A percentile compares a stretch with the other conserved stretches of the same genome.
Evolutionary conservation across 2,329 filamentous ascomycete species (phyloP).

Genomic region (Claviceps digitariae): DNA sequence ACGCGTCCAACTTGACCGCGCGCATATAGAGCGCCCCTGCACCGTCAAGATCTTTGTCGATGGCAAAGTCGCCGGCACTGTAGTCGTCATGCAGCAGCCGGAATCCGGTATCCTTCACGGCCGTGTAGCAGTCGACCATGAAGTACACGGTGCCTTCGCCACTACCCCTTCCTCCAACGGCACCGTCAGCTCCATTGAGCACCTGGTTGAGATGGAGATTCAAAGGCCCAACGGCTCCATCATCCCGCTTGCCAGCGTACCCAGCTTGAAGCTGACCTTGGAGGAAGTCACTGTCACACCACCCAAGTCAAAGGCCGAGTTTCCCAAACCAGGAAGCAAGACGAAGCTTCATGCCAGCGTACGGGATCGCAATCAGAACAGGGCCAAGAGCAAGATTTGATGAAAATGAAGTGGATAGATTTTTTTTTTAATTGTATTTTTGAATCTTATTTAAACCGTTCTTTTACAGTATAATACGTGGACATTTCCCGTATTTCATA

Average conservation of each 20-base stretch:
- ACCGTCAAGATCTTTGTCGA: constrained; percentile 21
- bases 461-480: no score
- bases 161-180: neutral
- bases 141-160: neutral
- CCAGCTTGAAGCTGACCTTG: constrained; percentile 25
- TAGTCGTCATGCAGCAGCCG: constrained; percentile 25
- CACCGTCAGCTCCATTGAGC: neutral
- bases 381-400: neutral
- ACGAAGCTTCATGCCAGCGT: neutral
- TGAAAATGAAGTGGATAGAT: neutral
- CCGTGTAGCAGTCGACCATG: constrained; percentile 32
- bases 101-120: constrained; percentile 18
- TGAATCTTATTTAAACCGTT: no score
- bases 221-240: constrained; percentile 18
- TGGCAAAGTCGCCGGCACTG: constrained; percentile 18
- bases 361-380: neutral
- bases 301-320: constrained; percentile 12
- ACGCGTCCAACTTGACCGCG: constrained; percentile 19
- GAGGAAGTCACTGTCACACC: constrained; percentile 19
- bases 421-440: neutral
- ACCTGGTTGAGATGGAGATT: constrained; percentile 2
- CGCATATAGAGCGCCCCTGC: constrained; percentile 22
- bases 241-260: constrained; percentile 14
- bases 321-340: constrained; percentile 15
- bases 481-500: no score